Evolutionary conservation across 768 basidiomycete species (phyloP).

Genomic region (Nevesoporus exiguus): DNA sequence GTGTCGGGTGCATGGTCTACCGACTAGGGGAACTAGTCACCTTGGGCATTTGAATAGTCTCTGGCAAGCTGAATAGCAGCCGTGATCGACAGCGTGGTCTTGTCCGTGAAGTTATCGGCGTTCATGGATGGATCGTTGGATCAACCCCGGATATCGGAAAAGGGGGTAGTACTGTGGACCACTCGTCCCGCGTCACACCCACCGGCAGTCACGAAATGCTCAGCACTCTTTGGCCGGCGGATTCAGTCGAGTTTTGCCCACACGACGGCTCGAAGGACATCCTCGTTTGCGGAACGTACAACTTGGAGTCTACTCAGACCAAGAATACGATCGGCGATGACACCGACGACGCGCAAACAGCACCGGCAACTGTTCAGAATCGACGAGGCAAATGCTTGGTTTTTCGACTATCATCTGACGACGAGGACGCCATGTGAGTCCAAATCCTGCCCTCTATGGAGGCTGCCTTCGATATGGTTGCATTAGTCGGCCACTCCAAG

Average conservation of each 20-base stretch:
- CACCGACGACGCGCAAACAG: slow-evolving; percentile 5
- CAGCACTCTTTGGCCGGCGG: slow-evolving; percentile 83
- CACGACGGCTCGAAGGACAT: slow-evolving; percentile 53
- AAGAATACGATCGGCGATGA: not conserved
- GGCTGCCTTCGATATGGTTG: not conserved
- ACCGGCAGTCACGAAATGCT: slow-evolving; percentile 14
- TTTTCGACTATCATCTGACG: slow-evolving; percentile 43
- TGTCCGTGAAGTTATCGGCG: slow-evolving; percentile 79
- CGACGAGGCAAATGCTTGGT: slow-evolving; percentile 74
- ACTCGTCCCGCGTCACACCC: not conserved
- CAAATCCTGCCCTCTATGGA: not conserved
- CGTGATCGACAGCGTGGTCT: slow-evolving; percentile 64
- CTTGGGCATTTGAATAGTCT: slow-evolving; percentile 80
- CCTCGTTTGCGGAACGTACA: slow-evolving; percentile 90
- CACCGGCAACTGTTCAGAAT: slow-evolving; percentile 29
- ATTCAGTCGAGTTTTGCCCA: slow-evolving; percentile 90
- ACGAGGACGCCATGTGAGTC: slow-evolving; percentile 37
- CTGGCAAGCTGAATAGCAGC: slow-evolving; percentile 78
- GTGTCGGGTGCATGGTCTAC: not conserved
- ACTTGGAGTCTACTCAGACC: slow-evolving; percentile 47
- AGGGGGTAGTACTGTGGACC: not conserved
- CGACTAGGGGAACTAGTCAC: slow-evolving; percentile 34
- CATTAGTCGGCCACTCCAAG: slow-evolving; percentile 56
- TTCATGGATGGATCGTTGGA: slow-evolving; percentile 32
- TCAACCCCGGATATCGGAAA: not conserved